Base-by-base conservation (phyloP, 352 stramenopile species). In the Phytophthora colocasiae region DNA sequence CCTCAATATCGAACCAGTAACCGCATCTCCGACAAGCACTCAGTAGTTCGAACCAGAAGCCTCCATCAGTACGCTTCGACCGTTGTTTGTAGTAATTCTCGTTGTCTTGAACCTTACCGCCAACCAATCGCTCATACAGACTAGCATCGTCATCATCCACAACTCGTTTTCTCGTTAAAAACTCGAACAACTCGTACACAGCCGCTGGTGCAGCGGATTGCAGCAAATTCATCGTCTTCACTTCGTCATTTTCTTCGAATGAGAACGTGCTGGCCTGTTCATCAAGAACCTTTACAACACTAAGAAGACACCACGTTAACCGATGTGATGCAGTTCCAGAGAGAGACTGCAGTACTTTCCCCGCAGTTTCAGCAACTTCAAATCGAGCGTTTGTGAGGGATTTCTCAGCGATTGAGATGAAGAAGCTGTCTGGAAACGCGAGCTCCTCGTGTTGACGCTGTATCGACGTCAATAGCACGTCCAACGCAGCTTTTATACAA, bases 1-100 rank as follows among this genome's bases (percentile, higher is more conserved):
- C 43, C 1, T 59, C 55, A 2, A 73, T 51, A 52, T 82, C 67
- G 10, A 63, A 78, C 80, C 78, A 90, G 6, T 90, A 66, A 4
- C 78, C 80, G 44, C 77, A 76, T 24, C 52, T 41, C 27, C 48
- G 61, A 26, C 72, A 90, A 19, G 66, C 49, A 6, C 24, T 34
- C 14, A 90, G 44, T 29, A 82, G 49, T 31, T 69, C 19, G 40
- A 43, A 57, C 73, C 76, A 87, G 19, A 81, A 71, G 1, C 34
- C 26, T 27, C 34, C 26, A 31, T 69, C 38, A 15, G 70, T 63
- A 52, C 65, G 70, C 32, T 17, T 14, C 24, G 65, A 22, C 32
- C 17, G 29, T 27, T 49, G 34, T 1, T 48, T 56, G 7, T 11
- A 29, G 10, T 46, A 26, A 12, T 46, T 40, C 22, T 36, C 31